Evolutionary conservation across 139 green algal genomes (phyloP).

Genomic region (Raphidocelis subcapitata): DNA sequence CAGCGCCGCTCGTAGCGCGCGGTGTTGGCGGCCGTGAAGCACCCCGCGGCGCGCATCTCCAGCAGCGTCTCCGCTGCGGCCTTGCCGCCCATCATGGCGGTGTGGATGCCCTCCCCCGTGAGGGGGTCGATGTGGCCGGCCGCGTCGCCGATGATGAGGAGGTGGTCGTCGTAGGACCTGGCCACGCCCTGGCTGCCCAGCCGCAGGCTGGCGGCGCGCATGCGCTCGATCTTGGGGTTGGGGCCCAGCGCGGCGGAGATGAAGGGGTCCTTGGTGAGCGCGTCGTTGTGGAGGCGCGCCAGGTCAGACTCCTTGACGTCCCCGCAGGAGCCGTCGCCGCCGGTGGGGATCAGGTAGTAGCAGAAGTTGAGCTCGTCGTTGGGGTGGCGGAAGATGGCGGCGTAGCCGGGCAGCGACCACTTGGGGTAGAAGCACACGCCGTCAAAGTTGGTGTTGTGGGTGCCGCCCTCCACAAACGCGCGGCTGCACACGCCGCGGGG

Average conservation of each 20-base stretch:
- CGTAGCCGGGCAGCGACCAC: slow-evolving; percentile 81
- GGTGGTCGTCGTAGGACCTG: slow-evolving; percentile 79
- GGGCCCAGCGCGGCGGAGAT: slow-evolving; percentile 68
- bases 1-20: slow-evolving; percentile 68
- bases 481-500: slow-evolving; percentile 80
- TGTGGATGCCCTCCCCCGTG: slow-evolving; percentile 92
- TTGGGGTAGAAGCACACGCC: slow-evolving; percentile 76
- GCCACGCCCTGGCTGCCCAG: slow-evolving; percentile 73
- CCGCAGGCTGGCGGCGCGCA: slow-evolving; percentile 79
- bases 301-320: slow-evolving; percentile 79
- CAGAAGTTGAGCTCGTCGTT: slow-evolving; percentile 94
- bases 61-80: slow-evolving; percentile 77
- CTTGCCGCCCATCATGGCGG: slow-evolving; percentile 92
- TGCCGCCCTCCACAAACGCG: slow-evolving; percentile 82
- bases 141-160: slow-evolving; percentile 89
- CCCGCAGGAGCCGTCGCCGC: slow-evolving; percentile 69
- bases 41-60: slow-evolving; percentile 67
- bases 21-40: slow-evolving; percentile 65
- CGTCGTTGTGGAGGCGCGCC: slow-evolving; percentile 81
- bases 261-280: slow-evolving; percentile 70
- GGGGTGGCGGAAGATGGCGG: slow-evolving; percentile 72
- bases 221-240: slow-evolving; percentile 90
- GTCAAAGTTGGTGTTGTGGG: slow-evolving; percentile 92
- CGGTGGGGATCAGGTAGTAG: slow-evolving; percentile 93
- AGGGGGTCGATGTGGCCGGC: slow-evolving; percentile 91